A percentile compares a stretch with the other conserved stretches of the same genome.
phyloP scores from a whole-genome alignment of 2,329 filamentous ascomycete genomes.

The Taxawa tesnikishii region DNA sequence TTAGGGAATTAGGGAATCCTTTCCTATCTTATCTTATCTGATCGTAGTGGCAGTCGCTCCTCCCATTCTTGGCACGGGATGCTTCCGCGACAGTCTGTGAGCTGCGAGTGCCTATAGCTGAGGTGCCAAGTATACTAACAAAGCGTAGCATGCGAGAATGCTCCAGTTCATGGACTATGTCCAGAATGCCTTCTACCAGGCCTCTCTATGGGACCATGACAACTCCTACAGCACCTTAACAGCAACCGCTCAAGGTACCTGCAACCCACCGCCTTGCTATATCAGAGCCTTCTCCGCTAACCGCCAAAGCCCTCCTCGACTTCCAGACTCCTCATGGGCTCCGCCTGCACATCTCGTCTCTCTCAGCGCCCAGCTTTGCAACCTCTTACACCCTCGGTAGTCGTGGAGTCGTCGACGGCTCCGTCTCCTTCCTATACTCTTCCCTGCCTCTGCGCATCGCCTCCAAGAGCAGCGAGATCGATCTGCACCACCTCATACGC shows the following conservation, averaged over 20 bases:
- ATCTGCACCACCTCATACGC: slow-evolving; percentile 63
- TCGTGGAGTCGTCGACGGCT: slow-evolving; percentile 85
- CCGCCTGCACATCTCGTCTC: slow-evolving; percentile 76
- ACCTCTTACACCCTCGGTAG: slow-evolving; percentile 88
- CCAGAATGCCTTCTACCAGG: slow-evolving; percentile 77
- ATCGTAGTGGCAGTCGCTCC: too few species aligned
- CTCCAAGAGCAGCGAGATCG: slow-evolving; percentile 62
- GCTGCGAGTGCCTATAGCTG: too few species aligned
- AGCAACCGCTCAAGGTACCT: slow-evolving; percentile 63
- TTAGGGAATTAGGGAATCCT: too few species aligned
- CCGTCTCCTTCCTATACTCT: slow-evolving; percentile 93
- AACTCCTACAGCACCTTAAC: slow-evolving; percentile 86
- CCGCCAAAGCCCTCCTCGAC: slow-evolving; percentile 59
- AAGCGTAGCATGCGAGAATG: slow-evolving; percentile 54
- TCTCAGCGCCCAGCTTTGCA: slow-evolving; percentile 85
- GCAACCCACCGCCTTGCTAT: slow-evolving; percentile 7
- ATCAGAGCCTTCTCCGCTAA: neutral
- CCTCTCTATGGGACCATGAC: slow-evolving; percentile 79
- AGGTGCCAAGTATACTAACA: too few species aligned
- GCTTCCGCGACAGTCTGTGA: too few species aligned
- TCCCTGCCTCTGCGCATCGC: slow-evolving; percentile 60
- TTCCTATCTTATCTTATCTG: too few species aligned
- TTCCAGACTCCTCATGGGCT: slow-evolving; percentile 78
- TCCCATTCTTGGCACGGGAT: too few species aligned
- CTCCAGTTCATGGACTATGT: slow-evolving; percentile 97